Conservation (phyloP, 2,329 filamentous ascomycete species). For the Trichoderma harzianum region DNA sequence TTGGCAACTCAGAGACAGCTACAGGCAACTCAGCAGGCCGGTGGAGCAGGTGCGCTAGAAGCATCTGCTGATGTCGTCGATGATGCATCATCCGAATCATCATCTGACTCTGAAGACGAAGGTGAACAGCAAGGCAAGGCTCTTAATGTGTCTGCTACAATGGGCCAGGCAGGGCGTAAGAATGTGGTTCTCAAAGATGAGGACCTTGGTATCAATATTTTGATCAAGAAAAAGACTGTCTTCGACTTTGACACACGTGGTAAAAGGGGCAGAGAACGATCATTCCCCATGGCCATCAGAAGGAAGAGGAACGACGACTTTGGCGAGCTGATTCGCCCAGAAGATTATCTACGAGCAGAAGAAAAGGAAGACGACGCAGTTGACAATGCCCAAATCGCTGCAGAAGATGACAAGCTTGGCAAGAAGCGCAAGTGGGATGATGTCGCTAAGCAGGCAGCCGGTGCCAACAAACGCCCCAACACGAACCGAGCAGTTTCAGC, state of each 20-base stretch:
- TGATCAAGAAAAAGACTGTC: constrained; percentile 84
- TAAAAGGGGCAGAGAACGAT: constrained; percentile 87
- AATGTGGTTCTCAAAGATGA: constrained; percentile 85
- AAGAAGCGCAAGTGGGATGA: constrained; percentile 96
- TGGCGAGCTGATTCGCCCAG: constrained; percentile 87
- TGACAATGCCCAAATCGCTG: constrained; percentile 38
- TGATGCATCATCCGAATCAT: constrained; percentile 81
- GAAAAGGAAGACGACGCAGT: constrained; percentile 76
- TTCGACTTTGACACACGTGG: constrained; percentile 90
- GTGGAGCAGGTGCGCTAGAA: constrained; percentile 65
- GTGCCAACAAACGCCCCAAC: constrained; percentile 59
- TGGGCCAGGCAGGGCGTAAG: constrained; percentile 79
- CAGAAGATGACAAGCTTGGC: constrained; percentile 65
- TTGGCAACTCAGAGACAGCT: constrained; percentile 83
- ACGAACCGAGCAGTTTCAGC: constrained; percentile 40
- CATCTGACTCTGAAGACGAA: constrained; percentile 81
- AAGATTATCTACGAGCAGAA: constrained; percentile 90
- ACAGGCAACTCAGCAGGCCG: constrained; percentile 72
- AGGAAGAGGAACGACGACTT: constrained; percentile 83
- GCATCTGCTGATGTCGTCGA: constrained; percentile 71
- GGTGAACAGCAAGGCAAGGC: constrained; percentile 88
- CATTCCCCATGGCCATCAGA: constrained; percentile 83
- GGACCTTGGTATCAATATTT: constrained; percentile 85
- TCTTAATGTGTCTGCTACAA: constrained; percentile 79
- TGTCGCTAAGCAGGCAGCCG: constrained; percentile 34